phyloP scores from a whole-genome alignment of 352 stramenopile genomes.

The Phytophthora litchii region DNA sequence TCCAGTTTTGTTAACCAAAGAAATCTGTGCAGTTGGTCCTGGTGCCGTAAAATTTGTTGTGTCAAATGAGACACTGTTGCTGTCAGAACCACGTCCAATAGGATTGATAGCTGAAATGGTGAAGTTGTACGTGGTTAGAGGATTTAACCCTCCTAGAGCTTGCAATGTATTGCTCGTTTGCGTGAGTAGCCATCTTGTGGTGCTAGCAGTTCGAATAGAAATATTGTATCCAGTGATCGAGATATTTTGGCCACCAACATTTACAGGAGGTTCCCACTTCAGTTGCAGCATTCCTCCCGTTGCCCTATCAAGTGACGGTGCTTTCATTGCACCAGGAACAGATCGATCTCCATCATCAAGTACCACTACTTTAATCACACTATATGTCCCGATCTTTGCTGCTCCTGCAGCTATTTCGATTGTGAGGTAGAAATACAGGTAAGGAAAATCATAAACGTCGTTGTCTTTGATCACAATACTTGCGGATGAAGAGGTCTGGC shows the following conservation, averaged over 20 bases:
- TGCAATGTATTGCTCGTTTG: conserved; percentile 44
- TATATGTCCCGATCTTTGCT: conserved; percentile 34
- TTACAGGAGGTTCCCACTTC: conserved; percentile 47
- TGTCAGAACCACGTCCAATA: conserved; percentile 36
- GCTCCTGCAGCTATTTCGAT: conserved; percentile 38
- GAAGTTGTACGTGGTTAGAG: conserved; percentile 40
- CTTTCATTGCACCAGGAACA: conserved; percentile 35
- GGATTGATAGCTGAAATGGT: conserved; percentile 48
- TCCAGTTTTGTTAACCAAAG: conserved; percentile 42
- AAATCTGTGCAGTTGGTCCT: conserved; percentile 29
- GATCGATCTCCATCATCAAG: conserved; percentile 59
- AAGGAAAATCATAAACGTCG: conserved; percentile 51
- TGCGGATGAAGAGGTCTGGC: conserved; percentile 18
- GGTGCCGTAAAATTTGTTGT: conserved; percentile 54
- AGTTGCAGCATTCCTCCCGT: conserved; percentile 59
- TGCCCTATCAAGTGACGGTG: conserved; percentile 17
- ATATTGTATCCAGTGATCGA: conserved; percentile 53
- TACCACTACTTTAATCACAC: conserved; percentile 40
- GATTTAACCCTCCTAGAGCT: conserved; percentile 32
- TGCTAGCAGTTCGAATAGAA: conserved; percentile 18
- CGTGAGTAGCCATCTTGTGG: conserved; percentile 23
- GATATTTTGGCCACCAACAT: conserved; percentile 42
- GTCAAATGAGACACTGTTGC: conserved; percentile 1
- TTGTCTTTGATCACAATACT: conserved; percentile 54
- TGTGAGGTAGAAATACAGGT: conserved; percentile 46